A percentile compares a stretch with the other conserved stretches of the same genome.
Evolutionary conservation across 208 protist genomes (phyloP).

Genomic region (Phytomonas sp.): DNA sequence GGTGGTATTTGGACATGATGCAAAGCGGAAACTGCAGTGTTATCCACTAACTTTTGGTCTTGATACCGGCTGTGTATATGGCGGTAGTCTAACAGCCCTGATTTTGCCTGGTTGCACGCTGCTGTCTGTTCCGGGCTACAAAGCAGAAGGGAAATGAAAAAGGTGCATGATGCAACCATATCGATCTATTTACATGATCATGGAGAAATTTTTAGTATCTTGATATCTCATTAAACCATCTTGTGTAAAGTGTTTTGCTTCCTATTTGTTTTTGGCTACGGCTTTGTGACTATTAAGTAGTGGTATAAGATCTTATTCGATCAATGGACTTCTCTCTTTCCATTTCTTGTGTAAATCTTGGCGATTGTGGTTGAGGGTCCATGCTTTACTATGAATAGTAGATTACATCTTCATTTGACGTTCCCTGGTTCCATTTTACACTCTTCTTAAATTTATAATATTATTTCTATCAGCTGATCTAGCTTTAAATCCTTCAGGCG

Average conservation of each 20-base stretch:
- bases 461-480: neutral
- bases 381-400: neutral
- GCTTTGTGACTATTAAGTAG: neutral
- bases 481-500: neutral
- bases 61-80: conserved; percentile 67
- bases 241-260: neutral
- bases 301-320: neutral
- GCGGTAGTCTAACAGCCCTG: conserved; percentile 42
- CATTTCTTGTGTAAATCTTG: conserved; percentile 1
- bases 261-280: neutral
- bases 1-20: conserved; percentile 73
- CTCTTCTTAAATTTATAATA: neutral
- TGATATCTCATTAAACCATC: neutral
- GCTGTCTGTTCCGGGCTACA: conserved; percentile 40
- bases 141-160: neutral
- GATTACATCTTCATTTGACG: neutral
- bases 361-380: neutral
- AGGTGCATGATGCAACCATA: neutral
- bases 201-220: neutral
- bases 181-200: conserved; percentile 9
- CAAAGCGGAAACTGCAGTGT: conserved; percentile 50
- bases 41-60: conserved; percentile 59
- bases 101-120: conserved; percentile 33
- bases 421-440: neutral
- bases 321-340: neutral